A percentile compares a stretch with the other conserved stretches of the same genome.
phyloP scores from a whole-genome alignment of 169 alveolate species.

The Plasmodium berghei region DNA sequence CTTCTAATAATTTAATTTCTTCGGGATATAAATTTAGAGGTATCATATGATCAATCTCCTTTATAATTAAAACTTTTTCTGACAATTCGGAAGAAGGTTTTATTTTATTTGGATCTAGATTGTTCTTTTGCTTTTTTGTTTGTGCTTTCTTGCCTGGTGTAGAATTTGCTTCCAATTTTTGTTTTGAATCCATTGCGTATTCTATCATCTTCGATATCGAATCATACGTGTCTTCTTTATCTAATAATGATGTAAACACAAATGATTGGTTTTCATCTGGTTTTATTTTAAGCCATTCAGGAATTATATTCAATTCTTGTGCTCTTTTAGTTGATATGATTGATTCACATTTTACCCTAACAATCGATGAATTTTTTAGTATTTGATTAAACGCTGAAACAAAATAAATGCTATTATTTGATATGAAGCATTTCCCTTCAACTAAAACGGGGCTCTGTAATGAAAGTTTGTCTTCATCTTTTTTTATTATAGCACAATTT shows the following conservation, averaged over 20 bases:
- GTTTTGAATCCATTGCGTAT: neutral
- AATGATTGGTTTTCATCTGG: conserved; percentile 17
- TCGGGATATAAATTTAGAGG: neutral
- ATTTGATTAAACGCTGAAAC: conserved; percentile 30
- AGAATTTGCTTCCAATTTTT: neutral
- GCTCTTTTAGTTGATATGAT: conserved; percentile 17
- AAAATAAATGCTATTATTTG: neutral
- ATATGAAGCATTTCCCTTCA: neutral
- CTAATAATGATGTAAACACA: conserved; percentile 39
- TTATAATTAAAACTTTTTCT: neutral
- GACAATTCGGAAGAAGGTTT: neutral
- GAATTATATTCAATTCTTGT: conserved; percentile 16
- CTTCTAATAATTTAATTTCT: conserved; percentile 18
- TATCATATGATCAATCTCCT: neutral
- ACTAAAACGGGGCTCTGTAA: neutral
- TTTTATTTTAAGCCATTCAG: conserved; percentile 21
- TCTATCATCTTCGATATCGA: conserved; percentile 29
- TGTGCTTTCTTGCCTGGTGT: neutral
- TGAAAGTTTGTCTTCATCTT: too few relatives aligned
- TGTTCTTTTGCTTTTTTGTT: neutral
- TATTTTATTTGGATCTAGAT: neutral
- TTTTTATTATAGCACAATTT: too few relatives aligned
- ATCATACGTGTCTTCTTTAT: conserved; percentile 25
- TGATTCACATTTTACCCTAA: conserved; percentile 18
- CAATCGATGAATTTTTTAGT: conserved; percentile 20